A percentile compares a stretch with the other conserved stretches of the same genome.
Conservation (phyloP, 257 asterid genomes). For the Handroanthus guayacan region DNA sequence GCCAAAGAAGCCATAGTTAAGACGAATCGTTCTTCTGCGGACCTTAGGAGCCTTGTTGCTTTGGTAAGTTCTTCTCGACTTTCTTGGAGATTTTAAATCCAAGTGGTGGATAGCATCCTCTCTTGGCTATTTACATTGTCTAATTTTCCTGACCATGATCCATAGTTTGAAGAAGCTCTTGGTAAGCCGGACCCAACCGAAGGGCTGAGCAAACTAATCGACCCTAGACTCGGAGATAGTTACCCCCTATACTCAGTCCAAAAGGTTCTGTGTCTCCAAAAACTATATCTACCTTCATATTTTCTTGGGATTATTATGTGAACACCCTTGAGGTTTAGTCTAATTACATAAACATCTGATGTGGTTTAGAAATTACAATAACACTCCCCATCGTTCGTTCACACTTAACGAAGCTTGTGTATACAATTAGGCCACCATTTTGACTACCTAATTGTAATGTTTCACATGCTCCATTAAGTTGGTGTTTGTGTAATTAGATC, state of each 20-base stretch:
- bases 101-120: neutral
- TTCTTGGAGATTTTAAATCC: conserved; percentile 20
- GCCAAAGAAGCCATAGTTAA: conserved; percentile 93
- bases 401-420: no score
- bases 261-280: conserved; percentile 52
- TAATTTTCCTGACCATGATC: conserved; percentile 19
- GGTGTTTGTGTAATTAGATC: neutral
- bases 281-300: neutral
- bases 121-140: neutral
- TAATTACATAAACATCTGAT: no score
- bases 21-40: conserved; percentile 56
- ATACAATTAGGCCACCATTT: no score
- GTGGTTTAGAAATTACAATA: no score
- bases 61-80: conserved; percentile 55
- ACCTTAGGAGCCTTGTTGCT: conserved; percentile 85
- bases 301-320: neutral
- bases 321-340: no score
- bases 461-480: neutral
- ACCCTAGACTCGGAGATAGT: conserved; percentile 78
- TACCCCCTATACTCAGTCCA: conserved; percentile 75
- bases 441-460: no score
- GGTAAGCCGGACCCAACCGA: conserved; percentile 59
- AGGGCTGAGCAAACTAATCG: conserved; percentile 62
- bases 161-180: conserved; percentile 87
- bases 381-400: no score